These are phyloP conservation scores for Filobasidium floriforme DNA, from an alignment of 768 basidiomycete species.

Conservation along the genomic window DNA sequence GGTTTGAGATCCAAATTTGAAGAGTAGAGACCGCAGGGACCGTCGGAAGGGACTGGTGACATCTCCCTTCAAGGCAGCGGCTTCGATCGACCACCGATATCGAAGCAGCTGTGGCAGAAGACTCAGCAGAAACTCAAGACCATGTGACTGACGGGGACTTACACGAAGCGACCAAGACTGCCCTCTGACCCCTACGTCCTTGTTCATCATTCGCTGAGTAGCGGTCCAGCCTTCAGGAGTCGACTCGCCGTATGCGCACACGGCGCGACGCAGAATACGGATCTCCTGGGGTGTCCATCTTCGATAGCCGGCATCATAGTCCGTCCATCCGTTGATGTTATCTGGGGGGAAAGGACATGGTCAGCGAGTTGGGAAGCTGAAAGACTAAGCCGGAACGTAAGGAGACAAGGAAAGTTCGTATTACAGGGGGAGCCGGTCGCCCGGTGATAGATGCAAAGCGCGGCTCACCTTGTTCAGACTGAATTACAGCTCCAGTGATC, in stretches of 20 bases:
- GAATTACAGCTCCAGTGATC: not conserved
- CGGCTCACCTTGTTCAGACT: not conserved
- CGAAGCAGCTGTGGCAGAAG: too few relatives aligned
- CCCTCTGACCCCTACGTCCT: not conserved
- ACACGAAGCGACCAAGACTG: conserved; percentile 1
- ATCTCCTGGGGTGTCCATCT: not conserved
- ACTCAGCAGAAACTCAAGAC: too few relatives aligned
- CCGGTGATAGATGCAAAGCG: too few relatives aligned
- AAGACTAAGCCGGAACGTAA: too few relatives aligned
- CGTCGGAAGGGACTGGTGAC: too few relatives aligned
- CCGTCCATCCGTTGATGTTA: not conserved
- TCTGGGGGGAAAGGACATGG: not conserved
- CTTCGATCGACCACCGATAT: too few relatives aligned
- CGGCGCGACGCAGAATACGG: not conserved
- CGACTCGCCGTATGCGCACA: not conserved
- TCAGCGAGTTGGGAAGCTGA: not conserved
- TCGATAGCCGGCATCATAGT: not conserved
- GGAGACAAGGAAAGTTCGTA: too few relatives aligned
- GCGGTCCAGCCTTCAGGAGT: not conserved
- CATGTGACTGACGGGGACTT: too few relatives aligned
- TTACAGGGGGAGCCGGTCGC: too few relatives aligned
- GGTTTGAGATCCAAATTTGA: too few relatives aligned
- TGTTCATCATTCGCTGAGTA: not conserved
- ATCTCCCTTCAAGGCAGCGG: too few relatives aligned
- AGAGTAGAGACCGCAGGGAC: too few relatives aligned